Evolutionary conservation across 495 filamentous ascomycete genomes (phyloP).

Genomic region (Neurospora sp.): DNA sequence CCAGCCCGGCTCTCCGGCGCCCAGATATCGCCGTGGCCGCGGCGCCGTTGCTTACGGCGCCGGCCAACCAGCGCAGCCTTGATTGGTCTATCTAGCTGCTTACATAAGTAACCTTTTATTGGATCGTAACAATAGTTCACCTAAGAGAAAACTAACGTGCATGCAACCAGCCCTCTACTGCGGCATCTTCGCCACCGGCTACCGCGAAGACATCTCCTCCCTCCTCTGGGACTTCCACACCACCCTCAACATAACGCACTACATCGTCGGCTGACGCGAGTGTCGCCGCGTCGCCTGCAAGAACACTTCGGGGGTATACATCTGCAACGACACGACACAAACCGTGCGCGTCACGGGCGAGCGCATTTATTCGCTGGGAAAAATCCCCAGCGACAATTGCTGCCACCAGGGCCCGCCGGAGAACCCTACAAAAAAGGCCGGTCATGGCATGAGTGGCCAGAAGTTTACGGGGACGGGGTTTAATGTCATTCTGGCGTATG

Average conservation of each 20-base stretch:
- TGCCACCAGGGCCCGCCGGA: neutral
- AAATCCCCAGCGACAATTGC: neutral
- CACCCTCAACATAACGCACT: neutral
- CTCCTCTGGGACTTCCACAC: neutral
- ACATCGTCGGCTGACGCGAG: neutral
- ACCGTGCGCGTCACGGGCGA: neutral
- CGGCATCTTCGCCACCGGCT: constrained; percentile 7
- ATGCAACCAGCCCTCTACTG: neutral
- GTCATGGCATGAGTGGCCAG: constrained; percentile 3
- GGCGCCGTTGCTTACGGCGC: too few relatives aligned
- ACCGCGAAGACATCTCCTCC: neutral
- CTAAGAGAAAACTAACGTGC: too few relatives aligned
- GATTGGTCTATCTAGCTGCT: too few relatives aligned
- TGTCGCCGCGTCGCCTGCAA: constrained; percentile 5
- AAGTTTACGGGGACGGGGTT: neutral
- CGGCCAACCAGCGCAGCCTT: too few relatives aligned
- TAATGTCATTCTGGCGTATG: constrained; percentile 3
- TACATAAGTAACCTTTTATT: too few relatives aligned
- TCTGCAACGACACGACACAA: constrained; percentile 11
- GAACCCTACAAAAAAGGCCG: fast-evolving
- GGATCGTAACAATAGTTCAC: too few relatives aligned
- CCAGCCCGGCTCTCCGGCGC: too few relatives aligned
- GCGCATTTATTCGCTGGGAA: neutral
- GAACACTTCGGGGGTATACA: constrained; percentile 4
- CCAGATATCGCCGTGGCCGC: too few relatives aligned